Percentiles rank a stretch among this genome's conserved stretches.
These are phyloP conservation scores for Chrysoporthe deuterocubensis DNA, from an alignment of 2,329 filamentous ascomycete species.

Conservation along the genomic window DNA sequence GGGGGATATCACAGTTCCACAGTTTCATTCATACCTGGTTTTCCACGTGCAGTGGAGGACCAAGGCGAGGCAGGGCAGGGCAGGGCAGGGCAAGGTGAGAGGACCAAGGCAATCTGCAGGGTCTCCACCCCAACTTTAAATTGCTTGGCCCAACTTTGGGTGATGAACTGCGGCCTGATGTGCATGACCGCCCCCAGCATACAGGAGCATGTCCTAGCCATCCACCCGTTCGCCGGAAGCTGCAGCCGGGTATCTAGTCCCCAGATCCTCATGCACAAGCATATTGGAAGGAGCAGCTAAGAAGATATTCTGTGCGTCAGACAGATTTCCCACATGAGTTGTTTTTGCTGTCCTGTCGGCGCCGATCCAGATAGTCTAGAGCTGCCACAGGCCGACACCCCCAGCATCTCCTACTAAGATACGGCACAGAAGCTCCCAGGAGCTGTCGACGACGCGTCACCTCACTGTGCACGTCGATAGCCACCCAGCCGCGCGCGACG, in stretches of 20 bases:
- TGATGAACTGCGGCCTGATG: neutral
- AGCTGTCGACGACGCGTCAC: neutral
- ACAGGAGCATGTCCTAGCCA: neutral
- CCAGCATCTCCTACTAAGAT: neutral
- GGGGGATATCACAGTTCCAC: neutral
- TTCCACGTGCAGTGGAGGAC: neutral
- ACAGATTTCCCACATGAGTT: neutral
- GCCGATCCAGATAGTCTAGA: neutral
- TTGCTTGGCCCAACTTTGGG: neutral
- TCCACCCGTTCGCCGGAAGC: neutral
- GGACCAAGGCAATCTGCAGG: slow-evolving; percentile 5
- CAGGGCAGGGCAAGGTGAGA: neutral
- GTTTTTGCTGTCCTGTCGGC: neutral
- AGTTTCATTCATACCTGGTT: neutral
- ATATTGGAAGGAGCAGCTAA: slow-evolving; percentile 7
- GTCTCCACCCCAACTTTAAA: slow-evolving; percentile 11
- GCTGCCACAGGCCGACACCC: neutral
- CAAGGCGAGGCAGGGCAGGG: neutral
- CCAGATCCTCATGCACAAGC: neutral
- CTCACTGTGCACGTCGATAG: neutral
- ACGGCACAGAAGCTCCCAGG: neutral
- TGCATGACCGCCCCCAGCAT: neutral
- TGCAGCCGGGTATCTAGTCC: neutral
- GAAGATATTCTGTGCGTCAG: neutral
- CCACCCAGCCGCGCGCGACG: neutral